These are phyloP conservation scores for Gossypium gossypioides DNA, from an alignment of 441 rosid species.

Conservation along the genomic window DNA sequence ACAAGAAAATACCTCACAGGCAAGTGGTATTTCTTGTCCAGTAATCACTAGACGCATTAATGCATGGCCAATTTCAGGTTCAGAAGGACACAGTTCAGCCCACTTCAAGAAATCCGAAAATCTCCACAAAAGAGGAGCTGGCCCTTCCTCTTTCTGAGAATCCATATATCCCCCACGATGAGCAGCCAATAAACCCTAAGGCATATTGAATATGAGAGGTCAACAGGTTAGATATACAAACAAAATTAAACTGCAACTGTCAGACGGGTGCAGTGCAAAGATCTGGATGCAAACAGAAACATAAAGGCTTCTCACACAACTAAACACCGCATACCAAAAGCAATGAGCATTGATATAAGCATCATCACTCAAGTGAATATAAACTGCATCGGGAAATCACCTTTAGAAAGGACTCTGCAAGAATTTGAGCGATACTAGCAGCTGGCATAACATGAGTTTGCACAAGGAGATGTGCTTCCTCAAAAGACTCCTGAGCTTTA, in stretches of 20 bases:
- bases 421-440: constrained; percentile 84
- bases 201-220: constrained; percentile 14
- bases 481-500: constrained; percentile 97
- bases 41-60: constrained; percentile 96
- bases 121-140: constrained; percentile 95
- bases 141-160: constrained; percentile 95
- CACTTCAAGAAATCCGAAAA: constrained; percentile 94
- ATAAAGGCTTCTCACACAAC: neutral
- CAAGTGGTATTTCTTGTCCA: constrained; percentile 95
- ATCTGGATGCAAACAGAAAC: neutral
- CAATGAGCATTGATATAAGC: neutral
- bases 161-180: constrained; percentile 98
- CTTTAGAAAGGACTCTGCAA: constrained; percentile 96
- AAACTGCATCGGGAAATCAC: constrained; percentile 23
- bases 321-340: neutral
- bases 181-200: constrained; percentile 87
- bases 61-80: constrained; percentile 96
- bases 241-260: neutral
- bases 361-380: constrained; percentile 6
- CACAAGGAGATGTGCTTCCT: constrained; percentile 77
- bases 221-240: constrained; percentile 4
- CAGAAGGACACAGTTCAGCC: constrained; percentile 98
- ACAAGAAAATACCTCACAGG: constrained; percentile 69
- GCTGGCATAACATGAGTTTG: constrained; percentile 84
- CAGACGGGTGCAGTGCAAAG: neutral